phyloP scores from a whole-genome alignment of 352 stramenopile genomes.

The Blastocystis sp. region DNA sequence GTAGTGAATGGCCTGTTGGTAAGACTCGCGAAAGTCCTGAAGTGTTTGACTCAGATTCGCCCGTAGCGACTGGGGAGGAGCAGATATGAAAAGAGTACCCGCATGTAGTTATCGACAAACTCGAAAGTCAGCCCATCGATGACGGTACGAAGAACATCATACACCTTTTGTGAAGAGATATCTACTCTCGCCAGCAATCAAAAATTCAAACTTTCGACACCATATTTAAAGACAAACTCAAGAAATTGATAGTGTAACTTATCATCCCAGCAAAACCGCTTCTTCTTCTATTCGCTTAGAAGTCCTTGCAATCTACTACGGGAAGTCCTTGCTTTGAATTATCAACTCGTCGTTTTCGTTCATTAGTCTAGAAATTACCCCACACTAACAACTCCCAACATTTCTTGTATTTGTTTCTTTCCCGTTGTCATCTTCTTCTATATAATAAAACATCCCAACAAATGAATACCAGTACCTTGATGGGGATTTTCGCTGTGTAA shows the following conservation, averaged over 20 bases:
- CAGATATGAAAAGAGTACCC: neutral
- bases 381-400: neutral
- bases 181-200: neutral
- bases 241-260: conserved; percentile 34
- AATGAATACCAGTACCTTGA: conserved; percentile 33
- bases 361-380: neutral
- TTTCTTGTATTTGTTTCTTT: neutral
- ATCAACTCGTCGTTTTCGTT: conserved; percentile 9
- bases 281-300: conserved; percentile 1
- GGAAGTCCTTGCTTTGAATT: neutral
- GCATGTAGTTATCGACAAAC: conserved; percentile 23
- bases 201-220: neutral
- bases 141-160: neutral
- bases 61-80: neutral
- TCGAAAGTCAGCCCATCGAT: conserved; percentile 23
- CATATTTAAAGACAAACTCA: conserved; percentile 48
- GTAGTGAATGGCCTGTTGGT: neutral
- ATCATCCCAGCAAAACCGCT: conserved; percentile 56
- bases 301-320: neutral
- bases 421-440: neutral
- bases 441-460: neutral
- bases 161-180: conserved; percentile 32
- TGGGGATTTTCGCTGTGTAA: neutral
- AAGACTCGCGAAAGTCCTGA: conserved; percentile 12
- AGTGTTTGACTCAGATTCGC: neutral